These are phyloP conservation scores for Termitomyces sp. DNA, from an alignment of 768 basidiomycete species.

Conservation along the genomic window DNA sequence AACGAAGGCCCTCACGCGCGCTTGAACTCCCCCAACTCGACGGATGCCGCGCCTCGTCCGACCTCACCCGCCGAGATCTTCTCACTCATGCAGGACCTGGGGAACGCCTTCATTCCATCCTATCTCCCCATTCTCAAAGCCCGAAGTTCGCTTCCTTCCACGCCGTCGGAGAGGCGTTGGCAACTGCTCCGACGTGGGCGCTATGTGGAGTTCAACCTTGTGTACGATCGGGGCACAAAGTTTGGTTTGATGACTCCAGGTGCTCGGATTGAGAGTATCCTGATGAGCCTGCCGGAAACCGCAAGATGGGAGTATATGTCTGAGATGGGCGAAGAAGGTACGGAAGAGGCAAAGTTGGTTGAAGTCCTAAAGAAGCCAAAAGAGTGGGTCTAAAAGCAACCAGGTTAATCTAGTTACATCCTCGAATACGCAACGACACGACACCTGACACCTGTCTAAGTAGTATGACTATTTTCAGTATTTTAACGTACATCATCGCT, in stretches of 20 bases:
- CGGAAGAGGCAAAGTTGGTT: constrained; percentile 62
- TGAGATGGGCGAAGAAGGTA: constrained; percentile 60
- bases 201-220: constrained; percentile 93
- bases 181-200: constrained; percentile 87
- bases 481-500: neutral
- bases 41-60: constrained; percentile 37
- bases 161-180: constrained; percentile 78
- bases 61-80: constrained; percentile 67
- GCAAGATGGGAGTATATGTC: constrained; percentile 90
- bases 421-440: neutral
- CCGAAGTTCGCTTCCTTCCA: constrained; percentile 48
- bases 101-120: constrained; percentile 80
- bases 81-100: constrained; percentile 62
- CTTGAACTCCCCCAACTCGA: constrained; percentile 32
- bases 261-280: constrained; percentile 82
- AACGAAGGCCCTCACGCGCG: constrained; percentile 58
- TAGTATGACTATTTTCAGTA: neutral
- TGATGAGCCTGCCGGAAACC: constrained; percentile 86
- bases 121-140: constrained; percentile 81
- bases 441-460: too few relatives aligned
- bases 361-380: constrained; percentile 54
- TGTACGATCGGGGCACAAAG: constrained; percentile 83
- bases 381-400: constrained; percentile 49
- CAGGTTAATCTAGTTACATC: neutral
- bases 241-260: constrained; percentile 83